Conservation (phyloP, 345 rosid species). For the Eucalyptus guilfoylei region DNA sequence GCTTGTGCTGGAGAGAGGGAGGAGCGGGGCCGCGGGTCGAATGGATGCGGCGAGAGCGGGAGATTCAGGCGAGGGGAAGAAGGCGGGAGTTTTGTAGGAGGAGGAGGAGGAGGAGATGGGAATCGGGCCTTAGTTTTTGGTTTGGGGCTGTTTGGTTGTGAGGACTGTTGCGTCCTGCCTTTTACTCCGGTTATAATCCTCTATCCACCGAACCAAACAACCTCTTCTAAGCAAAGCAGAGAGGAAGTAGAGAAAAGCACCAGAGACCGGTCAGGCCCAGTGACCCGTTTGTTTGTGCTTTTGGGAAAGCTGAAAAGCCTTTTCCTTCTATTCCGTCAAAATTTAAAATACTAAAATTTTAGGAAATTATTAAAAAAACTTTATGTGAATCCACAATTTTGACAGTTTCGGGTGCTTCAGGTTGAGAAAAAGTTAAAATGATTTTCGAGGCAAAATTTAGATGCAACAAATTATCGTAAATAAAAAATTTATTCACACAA, state of each 20-base stretch:
- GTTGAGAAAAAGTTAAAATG: not conserved
- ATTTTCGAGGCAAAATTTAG: rapidly evolving
- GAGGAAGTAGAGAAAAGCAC: not conserved
- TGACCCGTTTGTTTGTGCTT: not conserved
- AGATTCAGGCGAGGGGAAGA: not conserved
- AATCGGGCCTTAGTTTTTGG: not conserved
- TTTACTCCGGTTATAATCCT: not conserved
- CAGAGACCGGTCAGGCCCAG: not conserved
- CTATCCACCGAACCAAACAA: not conserved
- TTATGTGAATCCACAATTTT: not conserved
- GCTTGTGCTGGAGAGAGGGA: not conserved
- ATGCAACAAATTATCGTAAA: not conserved
- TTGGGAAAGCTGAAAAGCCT: not conserved
- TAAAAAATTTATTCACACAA: rapidly evolving
- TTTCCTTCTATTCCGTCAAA: not conserved
- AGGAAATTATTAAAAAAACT: not conserved
- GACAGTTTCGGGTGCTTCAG: not conserved
- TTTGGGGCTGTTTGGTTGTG: not conserved
- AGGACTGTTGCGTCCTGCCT: not conserved
- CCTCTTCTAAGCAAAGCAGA: not conserved
- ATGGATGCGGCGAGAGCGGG: not conserved
- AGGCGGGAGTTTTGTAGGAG: not conserved
- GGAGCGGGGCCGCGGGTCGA: not conserved
- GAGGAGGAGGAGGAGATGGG: not conserved
- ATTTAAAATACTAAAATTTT: not conserved